phyloP scores from a whole-genome alignment of 2,329 filamentous ascomycete genomes.

The Metarhizium sp. region DNA sequence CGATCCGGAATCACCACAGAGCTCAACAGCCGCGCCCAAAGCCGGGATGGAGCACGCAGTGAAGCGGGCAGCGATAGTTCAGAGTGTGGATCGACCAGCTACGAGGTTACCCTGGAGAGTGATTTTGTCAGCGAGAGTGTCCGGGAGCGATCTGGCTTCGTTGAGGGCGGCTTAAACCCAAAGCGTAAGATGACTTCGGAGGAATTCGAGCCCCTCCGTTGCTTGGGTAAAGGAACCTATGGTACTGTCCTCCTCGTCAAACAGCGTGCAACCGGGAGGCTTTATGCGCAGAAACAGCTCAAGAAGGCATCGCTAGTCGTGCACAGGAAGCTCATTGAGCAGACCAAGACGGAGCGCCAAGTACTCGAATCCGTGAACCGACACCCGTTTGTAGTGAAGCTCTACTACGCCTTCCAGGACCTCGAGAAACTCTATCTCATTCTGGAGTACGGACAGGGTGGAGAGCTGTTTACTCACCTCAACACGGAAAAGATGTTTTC shows the following conservation, averaged over 20 bases:
- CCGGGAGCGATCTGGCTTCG: slow-evolving; percentile 31
- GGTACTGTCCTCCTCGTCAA: slow-evolving; percentile 92
- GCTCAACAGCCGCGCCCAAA: slow-evolving; percentile 44
- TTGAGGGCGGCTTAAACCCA: slow-evolving; percentile 45
- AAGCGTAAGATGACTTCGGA: slow-evolving; percentile 79
- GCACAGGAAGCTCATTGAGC: slow-evolving; percentile 91
- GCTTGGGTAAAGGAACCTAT: slow-evolving; percentile 92
- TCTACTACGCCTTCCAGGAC: slow-evolving; percentile 98
- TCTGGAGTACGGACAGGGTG: slow-evolving; percentile 92
- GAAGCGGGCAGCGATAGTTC: slow-evolving; percentile 50
- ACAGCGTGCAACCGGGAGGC: slow-evolving; percentile 73
- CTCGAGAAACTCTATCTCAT: slow-evolving; percentile 96
- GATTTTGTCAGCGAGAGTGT: slow-evolving; percentile 71
- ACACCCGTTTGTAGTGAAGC: slow-evolving; percentile 95
- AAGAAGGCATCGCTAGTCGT: slow-evolving; percentile 93
- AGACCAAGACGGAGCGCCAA: slow-evolving; percentile 92
- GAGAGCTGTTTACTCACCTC: slow-evolving; percentile 93
- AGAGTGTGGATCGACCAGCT: slow-evolving; percentile 61
- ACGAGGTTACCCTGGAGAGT: slow-evolving; percentile 74
- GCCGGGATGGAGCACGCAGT: slow-evolving; percentile 45
- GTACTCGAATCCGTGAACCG: slow-evolving; percentile 94
- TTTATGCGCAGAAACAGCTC: slow-evolving; percentile 98
- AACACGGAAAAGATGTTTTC: slow-evolving; percentile 92
- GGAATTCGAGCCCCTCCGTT: slow-evolving; percentile 85
- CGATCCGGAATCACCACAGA: slow-evolving; percentile 37